Base-by-base conservation (phyloP, 495 filamentous ascomycete species). In the Daldinia loculata region DNA sequence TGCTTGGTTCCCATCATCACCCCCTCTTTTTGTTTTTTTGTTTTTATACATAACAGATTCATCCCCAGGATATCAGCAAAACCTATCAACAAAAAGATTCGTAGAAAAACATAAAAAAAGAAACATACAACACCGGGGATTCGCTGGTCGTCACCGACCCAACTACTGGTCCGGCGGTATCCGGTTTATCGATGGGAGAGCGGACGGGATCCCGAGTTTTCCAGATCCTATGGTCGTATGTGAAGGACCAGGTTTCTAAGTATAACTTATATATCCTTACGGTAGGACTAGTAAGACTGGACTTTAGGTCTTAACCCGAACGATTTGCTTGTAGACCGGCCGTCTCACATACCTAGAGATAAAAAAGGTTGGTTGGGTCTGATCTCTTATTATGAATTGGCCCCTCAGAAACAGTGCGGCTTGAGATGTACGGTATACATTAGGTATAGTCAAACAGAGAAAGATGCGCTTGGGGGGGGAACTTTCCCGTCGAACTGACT, bases 151-250 rank as follows among this genome's bases (percentile, higher is more conserved):
- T 78, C 69, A 79, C 74, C 79, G 75, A 82, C 80, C 79, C 79
- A 79, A 80, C 77, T 84, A 82, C 82, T 83, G 73, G 68, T 80
- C 75, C 61, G 67, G 76, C 76, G 59, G 76, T 92, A 72, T 72
- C 67, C 30, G 61, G 67, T 50, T 70, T 70, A 61, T 70, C 67
- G 17, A 19, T 78, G 80, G 80, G 75, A 81, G 81, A 84, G 79
- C 82, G 76, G 80, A 84, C 82, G 80, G 82, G 81, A 81, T 80
- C 77, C 80, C 81, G 78, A 79, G 74, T 79, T 77, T 56, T 81
- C 80, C 69, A 77, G 59, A 77, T 70, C 74, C 66, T 83, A 78
- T 83, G 82, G 81, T 80, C 80, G 81, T 81, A 83, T 70, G 74
- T 76, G 66, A 14, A 11, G 6, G 19, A 60, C 14, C 32, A 24